phyloP scores from a whole-genome alignment of 2,329 filamentous ascomycete genomes.

The Fusarium odoratissimum region DNA sequence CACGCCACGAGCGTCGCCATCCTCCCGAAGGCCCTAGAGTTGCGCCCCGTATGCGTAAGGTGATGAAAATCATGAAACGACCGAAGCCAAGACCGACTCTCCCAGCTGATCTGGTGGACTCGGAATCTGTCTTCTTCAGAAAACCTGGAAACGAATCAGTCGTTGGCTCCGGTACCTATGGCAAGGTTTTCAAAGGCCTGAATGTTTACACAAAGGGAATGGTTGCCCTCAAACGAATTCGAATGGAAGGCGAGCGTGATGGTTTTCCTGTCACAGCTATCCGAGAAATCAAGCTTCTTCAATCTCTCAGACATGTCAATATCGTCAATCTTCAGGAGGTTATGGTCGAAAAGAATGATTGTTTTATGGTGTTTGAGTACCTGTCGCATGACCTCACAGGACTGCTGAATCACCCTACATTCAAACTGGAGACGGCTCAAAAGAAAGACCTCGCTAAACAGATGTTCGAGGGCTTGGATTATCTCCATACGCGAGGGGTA shows the following conservation, averaged over 20 bases:
- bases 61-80: constrained; percentile 76
- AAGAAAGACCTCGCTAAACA: constrained; percentile 95
- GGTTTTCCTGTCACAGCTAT: constrained; percentile 93
- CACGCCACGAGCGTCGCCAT: constrained; percentile 49
- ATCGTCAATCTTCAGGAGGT: constrained; percentile 88
- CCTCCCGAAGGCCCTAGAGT: constrained; percentile 52
- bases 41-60: constrained; percentile 67
- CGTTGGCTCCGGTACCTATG: constrained; percentile 94
- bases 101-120: constrained; percentile 76
- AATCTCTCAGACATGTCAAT: constrained; percentile 84
- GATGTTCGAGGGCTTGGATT: constrained; percentile 92
- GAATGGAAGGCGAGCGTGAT: constrained; percentile 93
- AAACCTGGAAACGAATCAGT: constrained; percentile 99
- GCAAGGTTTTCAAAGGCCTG: constrained; percentile 93
- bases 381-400: constrained; percentile 96
- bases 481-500: constrained; percentile 92
- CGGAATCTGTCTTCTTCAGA: constrained; percentile 91
- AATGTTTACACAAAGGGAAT: constrained; percentile 89
- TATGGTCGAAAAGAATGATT: constrained; percentile 99
- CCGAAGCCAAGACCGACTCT: constrained; percentile 78
- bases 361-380: constrained; percentile 99
- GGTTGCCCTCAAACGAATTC: constrained; percentile 89
- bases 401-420: constrained; percentile 92
- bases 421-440: constrained; percentile 84
- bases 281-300: constrained; percentile 90